Percentiles rank a stretch among this genome's conserved stretches.
phyloP scores from a whole-genome alignment of 2,329 filamentous ascomycete species.

The Ophiostoma quercus region DNA sequence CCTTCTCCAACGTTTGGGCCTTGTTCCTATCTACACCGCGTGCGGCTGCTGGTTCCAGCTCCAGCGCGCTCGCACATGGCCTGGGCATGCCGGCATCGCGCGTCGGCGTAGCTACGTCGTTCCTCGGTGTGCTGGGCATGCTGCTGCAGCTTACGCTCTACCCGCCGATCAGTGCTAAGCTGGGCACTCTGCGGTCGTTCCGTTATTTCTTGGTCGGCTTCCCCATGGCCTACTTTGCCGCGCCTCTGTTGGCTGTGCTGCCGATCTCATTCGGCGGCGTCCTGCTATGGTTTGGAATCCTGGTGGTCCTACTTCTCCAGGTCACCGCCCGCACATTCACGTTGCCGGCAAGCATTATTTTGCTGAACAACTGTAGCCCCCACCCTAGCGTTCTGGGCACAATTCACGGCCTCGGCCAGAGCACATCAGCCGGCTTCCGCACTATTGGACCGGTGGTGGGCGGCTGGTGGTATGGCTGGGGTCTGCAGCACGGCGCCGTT shows the following conservation, averaged over 20 bases:
- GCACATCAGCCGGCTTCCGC: slow-evolving; percentile 46
- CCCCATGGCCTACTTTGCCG: slow-evolving; percentile 60
- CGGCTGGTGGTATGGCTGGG: slow-evolving; percentile 45
- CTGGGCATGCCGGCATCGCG: slow-evolving; percentile 61
- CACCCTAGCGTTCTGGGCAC: slow-evolving; percentile 53
- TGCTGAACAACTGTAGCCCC: slow-evolving; percentile 56
- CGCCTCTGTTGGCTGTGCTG: slow-evolving; percentile 61
- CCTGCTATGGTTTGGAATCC: slow-evolving; percentile 56
- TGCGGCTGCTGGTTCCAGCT: slow-evolving; percentile 33
- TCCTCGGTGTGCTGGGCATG: slow-evolving; percentile 65
- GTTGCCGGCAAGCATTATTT: slow-evolving; percentile 51
- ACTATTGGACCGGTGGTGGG: slow-evolving; percentile 48
- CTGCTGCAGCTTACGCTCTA: slow-evolving; percentile 64
- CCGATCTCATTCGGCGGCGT: slow-evolving; percentile 46
- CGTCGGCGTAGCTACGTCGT: slow-evolving; percentile 64
- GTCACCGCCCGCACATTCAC: slow-evolving; percentile 69
- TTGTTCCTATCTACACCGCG: slow-evolving; percentile 64
- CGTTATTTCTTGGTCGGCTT: slow-evolving; percentile 61
- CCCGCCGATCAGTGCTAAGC: slow-evolving; percentile 56
- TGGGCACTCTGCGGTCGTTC: slow-evolving; percentile 64
- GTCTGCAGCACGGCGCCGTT: slow-evolving; percentile 43
- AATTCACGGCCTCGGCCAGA: slow-evolving; percentile 42
- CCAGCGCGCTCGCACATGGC: slow-evolving; percentile 49
- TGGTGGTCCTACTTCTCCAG: slow-evolving; percentile 49
- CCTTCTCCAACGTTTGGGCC: slow-evolving; percentile 64